These are phyloP conservation scores for Colletotrichum phormii DNA, from an alignment of 2,329 filamentous ascomycete species.

Conservation along the genomic window DNA sequence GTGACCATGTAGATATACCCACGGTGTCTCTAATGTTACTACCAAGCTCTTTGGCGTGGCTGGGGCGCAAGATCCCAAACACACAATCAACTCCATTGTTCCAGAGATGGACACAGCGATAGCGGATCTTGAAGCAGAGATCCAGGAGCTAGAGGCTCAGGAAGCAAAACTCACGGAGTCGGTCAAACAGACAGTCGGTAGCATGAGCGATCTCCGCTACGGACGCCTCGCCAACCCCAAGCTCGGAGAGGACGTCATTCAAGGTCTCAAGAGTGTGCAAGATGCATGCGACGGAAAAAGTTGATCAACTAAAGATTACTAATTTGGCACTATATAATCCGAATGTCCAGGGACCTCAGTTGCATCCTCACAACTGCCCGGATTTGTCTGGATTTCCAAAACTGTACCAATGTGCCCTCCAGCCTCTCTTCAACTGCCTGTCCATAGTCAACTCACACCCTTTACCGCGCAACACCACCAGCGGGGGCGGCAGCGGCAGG, in stretches of 20 bases:
- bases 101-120: slow-evolving; percentile 77
- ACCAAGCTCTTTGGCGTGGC: slow-evolving; percentile 68
- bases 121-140: slow-evolving; percentile 74
- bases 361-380: not conserved
- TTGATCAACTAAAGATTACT: slow-evolving; percentile 42
- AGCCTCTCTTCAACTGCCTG: slow-evolving; percentile 1
- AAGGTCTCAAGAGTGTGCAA: slow-evolving; percentile 73
- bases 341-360: not conserved
- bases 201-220: slow-evolving; percentile 85
- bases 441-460: not conserved
- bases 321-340: slow-evolving; percentile 38
- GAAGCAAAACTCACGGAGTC: slow-evolving; percentile 69
- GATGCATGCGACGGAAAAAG: slow-evolving; percentile 67
- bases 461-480: slow-evolving; percentile 24
- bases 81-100: slow-evolving; percentile 74
- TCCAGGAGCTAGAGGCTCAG: slow-evolving; percentile 73
- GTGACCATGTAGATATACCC: not conserved
- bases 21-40: slow-evolving; percentile 9
- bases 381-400: slow-evolving; percentile 6
- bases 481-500: slow-evolving; percentile 15
- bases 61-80: slow-evolving; percentile 60
- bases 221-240: slow-evolving; percentile 76
- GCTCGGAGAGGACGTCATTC: slow-evolving; percentile 74
- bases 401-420: slow-evolving; percentile 1
- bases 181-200: slow-evolving; percentile 75